These are phyloP conservation scores for Leishmania aethiopica DNA, from an alignment of 208 protist species.

Conservation along the genomic window DNA sequence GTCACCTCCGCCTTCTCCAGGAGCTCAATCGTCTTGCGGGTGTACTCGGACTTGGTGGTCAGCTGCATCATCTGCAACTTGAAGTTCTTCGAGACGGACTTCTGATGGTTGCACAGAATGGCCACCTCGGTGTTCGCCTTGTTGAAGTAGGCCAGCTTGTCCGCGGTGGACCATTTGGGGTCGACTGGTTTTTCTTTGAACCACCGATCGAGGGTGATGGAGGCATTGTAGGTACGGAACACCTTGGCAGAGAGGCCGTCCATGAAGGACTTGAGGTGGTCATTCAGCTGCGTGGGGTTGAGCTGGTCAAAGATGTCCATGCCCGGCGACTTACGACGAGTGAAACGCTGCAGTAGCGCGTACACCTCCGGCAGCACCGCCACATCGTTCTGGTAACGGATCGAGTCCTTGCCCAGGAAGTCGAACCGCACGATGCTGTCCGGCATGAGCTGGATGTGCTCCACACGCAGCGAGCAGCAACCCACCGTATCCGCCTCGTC, in stretches of 20 bases:
- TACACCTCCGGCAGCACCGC: conserved; percentile 92
- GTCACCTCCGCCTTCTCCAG: conserved; percentile 71
- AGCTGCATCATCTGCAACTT: conserved; percentile 80
- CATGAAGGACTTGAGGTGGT: conserved; percentile 98
- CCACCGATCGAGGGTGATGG: conserved; percentile 96
- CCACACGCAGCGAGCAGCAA: conserved; percentile 98
- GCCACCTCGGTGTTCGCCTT: conserved; percentile 98
- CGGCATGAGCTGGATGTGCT: conserved; percentile 93
- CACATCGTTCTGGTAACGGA: conserved; percentile 95
- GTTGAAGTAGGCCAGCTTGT: conserved; percentile 98
- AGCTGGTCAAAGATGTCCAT: conserved; percentile 96
- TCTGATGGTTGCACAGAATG: conserved; percentile 99
- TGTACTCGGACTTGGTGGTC: conserved; percentile 76
- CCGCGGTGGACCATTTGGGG: conserved; percentile 58
- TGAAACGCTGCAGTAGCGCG: conserved; percentile 92
- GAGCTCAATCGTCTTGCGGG: conserved; percentile 72
- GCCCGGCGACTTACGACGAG: conserved; percentile 72
- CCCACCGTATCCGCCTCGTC: conserved; percentile 98
- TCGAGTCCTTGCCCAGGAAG: conserved; percentile 99
- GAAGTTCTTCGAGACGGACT: conserved; percentile 94
- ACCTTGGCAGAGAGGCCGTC: conserved; percentile 97
- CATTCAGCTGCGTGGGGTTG: conserved; percentile 93
- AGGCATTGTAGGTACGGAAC: conserved; percentile 99
- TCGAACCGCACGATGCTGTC: conserved; percentile 93
- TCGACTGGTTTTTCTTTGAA: conserved; percentile 92